These are phyloP conservation scores for Chrysoporthe cubensis DNA, from an alignment of 2,329 filamentous ascomycete genomes.

Conservation along the genomic window DNA sequence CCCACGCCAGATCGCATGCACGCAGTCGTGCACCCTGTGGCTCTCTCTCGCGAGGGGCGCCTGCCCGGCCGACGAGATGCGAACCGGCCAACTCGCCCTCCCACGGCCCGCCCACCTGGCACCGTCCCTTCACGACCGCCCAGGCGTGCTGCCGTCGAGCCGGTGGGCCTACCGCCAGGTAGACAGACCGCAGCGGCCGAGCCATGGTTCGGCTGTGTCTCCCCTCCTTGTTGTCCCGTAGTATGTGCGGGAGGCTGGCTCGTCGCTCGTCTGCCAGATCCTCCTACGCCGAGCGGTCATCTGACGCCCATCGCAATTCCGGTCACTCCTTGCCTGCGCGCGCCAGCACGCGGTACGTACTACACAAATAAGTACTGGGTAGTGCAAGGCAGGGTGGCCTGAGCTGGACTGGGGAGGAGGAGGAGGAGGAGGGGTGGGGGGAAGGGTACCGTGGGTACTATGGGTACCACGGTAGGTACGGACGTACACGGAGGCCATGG, in stretches of 20 bases:
- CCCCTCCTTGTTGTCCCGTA: background rate
- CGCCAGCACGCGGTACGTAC: background rate
- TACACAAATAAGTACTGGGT: background rate
- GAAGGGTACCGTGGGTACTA: too few species aligned
- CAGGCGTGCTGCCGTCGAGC: too few species aligned
- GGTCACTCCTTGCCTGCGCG: slow-evolving; percentile 6
- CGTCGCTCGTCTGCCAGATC: slow-evolving; percentile 5
- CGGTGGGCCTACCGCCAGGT: too few species aligned
- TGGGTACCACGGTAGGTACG: too few species aligned
- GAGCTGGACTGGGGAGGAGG: background rate
- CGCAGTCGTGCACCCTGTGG: background rate
- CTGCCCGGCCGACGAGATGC: too few species aligned
- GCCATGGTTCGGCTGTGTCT: background rate
- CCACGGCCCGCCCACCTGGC: too few species aligned
- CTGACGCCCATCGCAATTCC: slow-evolving; percentile 16
- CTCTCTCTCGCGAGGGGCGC: too few species aligned
- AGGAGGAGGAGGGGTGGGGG: background rate
- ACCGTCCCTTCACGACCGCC: too few species aligned
- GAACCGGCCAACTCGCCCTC: too few species aligned
- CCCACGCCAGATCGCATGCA: background rate
- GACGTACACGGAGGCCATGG: background rate
- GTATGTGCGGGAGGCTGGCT: too few species aligned
- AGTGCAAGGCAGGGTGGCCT: background rate
- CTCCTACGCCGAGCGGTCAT: background rate
- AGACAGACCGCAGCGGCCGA: background rate